Evolutionary conservation across 164 flowering plant genomes (phyloP), one percentile per base, ranked within the genome.

Genomic region (Platanus orientalis): DNA sequence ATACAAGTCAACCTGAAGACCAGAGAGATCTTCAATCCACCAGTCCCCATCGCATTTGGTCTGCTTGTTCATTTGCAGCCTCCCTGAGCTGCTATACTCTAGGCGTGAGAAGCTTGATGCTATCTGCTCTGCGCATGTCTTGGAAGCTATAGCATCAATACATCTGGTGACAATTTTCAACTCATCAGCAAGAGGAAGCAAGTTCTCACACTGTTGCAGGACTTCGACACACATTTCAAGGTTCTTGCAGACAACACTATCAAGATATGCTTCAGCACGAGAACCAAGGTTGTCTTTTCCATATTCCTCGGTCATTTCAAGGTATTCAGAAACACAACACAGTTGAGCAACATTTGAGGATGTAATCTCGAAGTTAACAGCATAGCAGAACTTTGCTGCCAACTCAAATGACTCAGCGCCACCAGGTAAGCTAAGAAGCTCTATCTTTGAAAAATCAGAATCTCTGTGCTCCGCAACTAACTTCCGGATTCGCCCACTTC

Each of bases 381-480:
- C 92, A 67, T 92, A 92, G 70, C 98, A 90, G 73, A 89, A 92
- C 49, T 90, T 89, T 49, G 97, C 97, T 10, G 90, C 97, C 61
- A 86, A 65, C 69, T 93, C 97, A 66, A 93, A 93, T 45, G 91
- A 47, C 58, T 90, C 92, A 0, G 96, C 78, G n/a, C 96, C 92
- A 47, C 98, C 98, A 5, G 98, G 98, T 56, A 90, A 71, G 68
- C 69, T 78, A 11, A 74, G 76, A 62, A 93, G 86, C 74, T 87
- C 88, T 7, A 90, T 69, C 68, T 73, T 77, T 44, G 89, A 81
- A 67, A 79, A 70, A 58, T 80, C 88, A 21, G 88, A 64, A 69
- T 83, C 87, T 58, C 86, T 79, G 51, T 66, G 78, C 57, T 93
- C 97, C 28, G 88, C 80, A 29, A 87, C 82, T 59, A 93, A 48